Evolutionary conservation across 176 grass and related monocot genomes (phyloP).

Genomic region (Luzula sylvatica): DNA sequence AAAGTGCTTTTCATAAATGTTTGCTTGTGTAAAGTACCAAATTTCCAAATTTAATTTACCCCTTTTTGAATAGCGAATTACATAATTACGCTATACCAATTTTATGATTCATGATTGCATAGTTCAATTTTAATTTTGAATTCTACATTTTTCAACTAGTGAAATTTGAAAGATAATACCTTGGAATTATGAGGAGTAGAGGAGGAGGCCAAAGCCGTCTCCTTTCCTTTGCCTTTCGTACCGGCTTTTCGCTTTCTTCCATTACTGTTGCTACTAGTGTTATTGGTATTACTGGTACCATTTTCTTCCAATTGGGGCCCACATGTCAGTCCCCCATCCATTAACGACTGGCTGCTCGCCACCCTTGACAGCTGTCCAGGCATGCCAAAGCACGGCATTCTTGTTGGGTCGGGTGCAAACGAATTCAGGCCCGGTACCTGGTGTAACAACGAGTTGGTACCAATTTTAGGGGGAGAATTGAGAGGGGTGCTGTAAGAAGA

Average conservation of each 20-base stretch:
- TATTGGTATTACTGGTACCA: not conserved
- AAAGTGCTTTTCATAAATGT: no score
- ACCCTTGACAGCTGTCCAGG: slow-evolving; percentile 26
- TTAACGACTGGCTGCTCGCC: slow-evolving; percentile 44
- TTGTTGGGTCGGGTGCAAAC: slow-evolving; percentile 11
- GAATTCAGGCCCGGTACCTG: not conserved
- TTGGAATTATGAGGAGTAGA: slow-evolving; percentile 6
- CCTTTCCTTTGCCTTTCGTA: slow-evolving; percentile 36
- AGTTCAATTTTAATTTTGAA: no score
- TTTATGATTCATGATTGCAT: no score
- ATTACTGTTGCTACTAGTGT: slow-evolving; percentile 15
- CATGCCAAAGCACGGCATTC: slow-evolving; percentile 17
- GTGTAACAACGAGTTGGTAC: not conserved
- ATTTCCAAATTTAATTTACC: no score
- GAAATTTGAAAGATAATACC: slow-evolving; percentile 1
- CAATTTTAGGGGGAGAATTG: slow-evolving; percentile 29
- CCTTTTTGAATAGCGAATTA: no score
- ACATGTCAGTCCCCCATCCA: not conserved
- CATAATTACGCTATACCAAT: no score
- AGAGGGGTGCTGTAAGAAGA: slow-evolving; percentile 47
- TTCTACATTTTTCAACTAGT: not conserved
- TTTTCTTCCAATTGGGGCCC: not conserved
- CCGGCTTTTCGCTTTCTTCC: slow-evolving; percentile 40
- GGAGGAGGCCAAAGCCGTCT: slow-evolving; percentile 16
- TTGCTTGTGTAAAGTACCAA: no score